These are phyloP conservation scores for Anthoceros angustus DNA, from an alignment of 225 moss, liverwort and hornwort genomes.

Conservation along the genomic window DNA sequence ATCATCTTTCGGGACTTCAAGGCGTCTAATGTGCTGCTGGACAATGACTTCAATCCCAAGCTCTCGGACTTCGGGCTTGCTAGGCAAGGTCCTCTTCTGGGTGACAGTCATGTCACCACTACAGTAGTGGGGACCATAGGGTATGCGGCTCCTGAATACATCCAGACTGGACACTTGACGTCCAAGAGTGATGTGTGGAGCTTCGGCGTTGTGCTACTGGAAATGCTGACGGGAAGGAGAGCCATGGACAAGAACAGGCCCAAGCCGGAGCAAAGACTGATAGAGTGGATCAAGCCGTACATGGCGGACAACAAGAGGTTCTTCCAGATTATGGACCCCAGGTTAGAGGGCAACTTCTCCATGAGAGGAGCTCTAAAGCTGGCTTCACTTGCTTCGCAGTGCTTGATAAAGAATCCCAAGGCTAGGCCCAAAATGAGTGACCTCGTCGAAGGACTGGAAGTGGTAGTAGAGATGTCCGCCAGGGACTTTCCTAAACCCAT, in stretches of 20 bases:
- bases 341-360: conserved; percentile 24
- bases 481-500: not conserved
- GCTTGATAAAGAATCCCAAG: conserved; percentile 29
- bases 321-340: conserved; percentile 27
- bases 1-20: conserved; percentile 48
- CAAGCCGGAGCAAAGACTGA: conserved; percentile 25
- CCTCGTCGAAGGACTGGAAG: conserved; percentile 25
- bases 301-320: conserved; percentile 23
- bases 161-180: conserved; percentile 40
- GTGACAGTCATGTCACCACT: conserved; percentile 29
- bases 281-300: conserved; percentile 39
- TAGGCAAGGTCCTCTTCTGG: conserved; percentile 31
- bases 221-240: conserved; percentile 49
- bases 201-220: conserved; percentile 49
- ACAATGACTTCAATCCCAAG: conserved; percentile 45
- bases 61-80: conserved; percentile 62
- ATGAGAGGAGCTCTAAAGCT: conserved; percentile 20
- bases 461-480: conserved; percentile 18
- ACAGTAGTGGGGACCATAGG: conserved; percentile 42
- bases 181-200: conserved; percentile 49
- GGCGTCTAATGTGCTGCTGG: conserved; percentile 49
- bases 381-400: conserved; percentile 28
- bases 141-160: conserved; percentile 41
- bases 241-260: conserved; percentile 31
- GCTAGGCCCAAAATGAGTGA: conserved; percentile 33